phyloP scores from a whole-genome alignment of 2,329 filamentous ascomycete species.

The Fusarium hainanense region DNA sequence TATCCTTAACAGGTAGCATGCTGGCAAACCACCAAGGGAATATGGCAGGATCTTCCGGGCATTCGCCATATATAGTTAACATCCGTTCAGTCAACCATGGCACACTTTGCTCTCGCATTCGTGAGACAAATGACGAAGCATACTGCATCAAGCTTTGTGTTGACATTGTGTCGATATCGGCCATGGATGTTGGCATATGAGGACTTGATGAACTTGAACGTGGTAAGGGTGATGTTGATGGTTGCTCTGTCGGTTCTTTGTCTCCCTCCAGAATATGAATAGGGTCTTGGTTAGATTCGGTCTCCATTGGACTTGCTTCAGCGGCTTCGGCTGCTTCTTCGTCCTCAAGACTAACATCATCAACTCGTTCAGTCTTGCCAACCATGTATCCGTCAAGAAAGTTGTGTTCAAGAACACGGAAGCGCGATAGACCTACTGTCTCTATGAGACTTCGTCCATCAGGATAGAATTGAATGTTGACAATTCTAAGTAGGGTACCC shows the following conservation, averaged over 20 bases:
- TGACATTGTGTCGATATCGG: constrained; percentile 61
- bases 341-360: constrained; percentile 83
- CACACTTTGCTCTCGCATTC: constrained; percentile 75
- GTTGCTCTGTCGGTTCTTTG: constrained; percentile 5
- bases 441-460: constrained; percentile 88
- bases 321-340: constrained; percentile 80
- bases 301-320: constrained; percentile 57
- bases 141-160: constrained; percentile 77
- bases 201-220: constrained; percentile 10
- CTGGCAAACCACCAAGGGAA: constrained; percentile 95
- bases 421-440: constrained; percentile 79
- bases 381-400: constrained; percentile 81
- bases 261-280: neutral
- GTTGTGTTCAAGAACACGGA: constrained; percentile 74
- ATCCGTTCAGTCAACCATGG: constrained; percentile 81
- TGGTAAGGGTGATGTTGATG: neutral
- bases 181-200: constrained; percentile 9
- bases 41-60: constrained; percentile 77
- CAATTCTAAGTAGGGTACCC: constrained; percentile 82
- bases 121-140: constrained; percentile 73
- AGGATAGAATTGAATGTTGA: constrained; percentile 76
- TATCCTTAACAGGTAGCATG: constrained; percentile 79
- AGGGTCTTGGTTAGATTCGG: neutral
- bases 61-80: constrained; percentile 79
- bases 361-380: constrained; percentile 78